A percentile compares a stretch with the other conserved stretches of the same genome.
Conservation (phyloP, 345 rosid species). For the Isatis tinctoria region DNA sequence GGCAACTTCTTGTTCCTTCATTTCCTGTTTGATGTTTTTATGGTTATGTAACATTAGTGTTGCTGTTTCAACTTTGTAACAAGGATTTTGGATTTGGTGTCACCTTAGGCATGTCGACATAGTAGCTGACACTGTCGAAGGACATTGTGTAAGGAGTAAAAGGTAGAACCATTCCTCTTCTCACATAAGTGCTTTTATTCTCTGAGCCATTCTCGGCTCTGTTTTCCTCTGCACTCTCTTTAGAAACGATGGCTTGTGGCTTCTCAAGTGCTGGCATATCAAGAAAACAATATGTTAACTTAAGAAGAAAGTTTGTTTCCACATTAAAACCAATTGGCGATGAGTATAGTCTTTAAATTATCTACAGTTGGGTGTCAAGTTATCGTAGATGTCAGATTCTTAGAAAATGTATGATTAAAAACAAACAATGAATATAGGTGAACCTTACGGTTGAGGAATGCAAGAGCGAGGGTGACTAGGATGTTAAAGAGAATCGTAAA, state of each 20-base stretch:
- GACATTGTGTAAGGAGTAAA: slow-evolving; percentile 82
- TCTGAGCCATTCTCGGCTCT: background rate
- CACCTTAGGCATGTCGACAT: slow-evolving; percentile 80
- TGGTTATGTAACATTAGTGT: background rate
- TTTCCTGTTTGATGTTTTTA: slow-evolving; percentile 50
- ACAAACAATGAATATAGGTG: too few relatives aligned
- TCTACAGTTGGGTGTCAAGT: background rate
- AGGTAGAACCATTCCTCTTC: slow-evolving; percentile 83
- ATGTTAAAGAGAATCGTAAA: slow-evolving; percentile 69
- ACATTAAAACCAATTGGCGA: background rate
- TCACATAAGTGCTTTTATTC: slow-evolving; percentile 33
- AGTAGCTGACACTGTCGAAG: slow-evolving; percentile 58
- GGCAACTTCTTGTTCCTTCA: slow-evolving; percentile 73
- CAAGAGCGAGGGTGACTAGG: slow-evolving; percentile 65
- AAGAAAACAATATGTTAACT: background rate
- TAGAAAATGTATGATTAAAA: too few relatives aligned
- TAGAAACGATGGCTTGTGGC: slow-evolving; percentile 54
- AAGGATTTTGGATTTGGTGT: background rate
- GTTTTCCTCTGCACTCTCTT: slow-evolving; percentile 47
- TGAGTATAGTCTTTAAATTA: background rate
- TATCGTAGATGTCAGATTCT: background rate
- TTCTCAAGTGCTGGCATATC: slow-evolving; percentile 57
- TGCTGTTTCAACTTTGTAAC: background rate
- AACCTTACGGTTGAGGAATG: slow-evolving; percentile 69
- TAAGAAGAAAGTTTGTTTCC: background rate